Evolutionary conservation across 306 rosid species (phyloP).

Genomic region (Pterocarpus santalinus): DNA sequence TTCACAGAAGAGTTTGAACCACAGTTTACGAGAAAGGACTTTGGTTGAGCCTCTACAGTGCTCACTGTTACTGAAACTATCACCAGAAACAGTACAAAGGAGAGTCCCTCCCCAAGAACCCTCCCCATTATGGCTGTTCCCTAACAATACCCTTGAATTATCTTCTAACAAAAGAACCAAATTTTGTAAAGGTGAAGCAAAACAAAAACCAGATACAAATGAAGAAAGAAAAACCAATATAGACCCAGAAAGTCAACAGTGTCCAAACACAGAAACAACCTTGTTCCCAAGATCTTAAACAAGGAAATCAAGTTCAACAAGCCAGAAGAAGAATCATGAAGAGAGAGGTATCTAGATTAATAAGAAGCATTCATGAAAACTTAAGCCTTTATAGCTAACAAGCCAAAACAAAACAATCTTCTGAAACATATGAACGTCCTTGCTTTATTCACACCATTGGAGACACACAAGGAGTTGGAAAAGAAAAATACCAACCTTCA

Average conservation of each 20-base stretch:
- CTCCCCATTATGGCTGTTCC: constrained; percentile 60
- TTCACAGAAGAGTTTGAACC: constrained; percentile 79
- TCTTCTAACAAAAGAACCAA: constrained; percentile 36
- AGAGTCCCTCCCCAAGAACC: constrained; percentile 48
- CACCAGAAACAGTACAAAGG: constrained; percentile 49
- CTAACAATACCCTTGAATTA: constrained; percentile 21
- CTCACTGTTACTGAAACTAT: constrained; percentile 49
- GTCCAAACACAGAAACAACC: constrained; percentile 44
- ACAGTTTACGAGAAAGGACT: constrained; percentile 72
- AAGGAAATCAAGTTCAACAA: constrained; percentile 44
- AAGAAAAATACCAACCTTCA: constrained; percentile 49
- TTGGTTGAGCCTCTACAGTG: constrained; percentile 65
- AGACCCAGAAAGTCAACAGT: constrained; percentile 47
- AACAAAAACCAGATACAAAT: constrained; percentile 34
- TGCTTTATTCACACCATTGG: constrained; percentile 26
- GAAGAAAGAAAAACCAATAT: constrained; percentile 28
- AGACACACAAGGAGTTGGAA: constrained; percentile 31
- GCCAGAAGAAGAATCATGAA: constrained; percentile 27
- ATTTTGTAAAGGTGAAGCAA: constrained; percentile 25
- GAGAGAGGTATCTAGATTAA: background rate
- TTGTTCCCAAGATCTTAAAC: constrained; percentile 40
- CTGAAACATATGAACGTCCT: constrained; percentile 42
- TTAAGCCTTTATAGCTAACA: constrained; percentile 53
- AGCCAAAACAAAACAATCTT: constrained; percentile 49
- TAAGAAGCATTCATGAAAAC: constrained; percentile 43